Evolutionary conservation across 805 yeast species (phyloP), one percentile per base, ranked within the genome.

Genomic region (Peterozyma xylosa): DNA sequence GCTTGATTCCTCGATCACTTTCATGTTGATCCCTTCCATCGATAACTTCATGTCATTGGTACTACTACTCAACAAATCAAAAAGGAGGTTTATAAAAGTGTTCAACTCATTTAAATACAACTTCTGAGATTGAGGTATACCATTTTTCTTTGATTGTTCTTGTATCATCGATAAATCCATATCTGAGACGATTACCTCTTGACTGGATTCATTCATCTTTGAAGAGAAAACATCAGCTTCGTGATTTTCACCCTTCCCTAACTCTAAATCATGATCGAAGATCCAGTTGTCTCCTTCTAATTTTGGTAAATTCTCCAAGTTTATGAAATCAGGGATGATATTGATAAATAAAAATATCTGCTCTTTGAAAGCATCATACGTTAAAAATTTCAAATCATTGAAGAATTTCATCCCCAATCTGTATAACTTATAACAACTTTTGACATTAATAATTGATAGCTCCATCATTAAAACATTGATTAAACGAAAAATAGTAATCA

Each of bases 291-390:
- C 61, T 3, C 63, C 67, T 9, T 39, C 36, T 3, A 60, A 45
- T 32, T 47, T 54, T 1, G 68, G 67, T 0, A 63, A 43, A 2
- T 48, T 37, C 1, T 42, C 45, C 11, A 63, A 40, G 34, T 54
- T 49, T 2, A 78, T 51, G 43, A 67, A 67, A 6, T 68, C 67
- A 16, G 73, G 54, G 1, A 70, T 58, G n/a, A 77, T 43, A 39
- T 77, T 67, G 9, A 71, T 52, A 48, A 80, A 76, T 3, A 70
- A 50, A 4, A 65, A 50, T 11, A 76, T 48, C 51, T 78, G 80
- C 11, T 61, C 60, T 39, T 63, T 68, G 3, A 78, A 48, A 0
- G 63, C 53, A 2, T 66, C 72, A 51, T 67, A 68, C 9, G 70
- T 67, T 1, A 79, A 61, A 10, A 63, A 53, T 15, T 64, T 57